These are phyloP conservation scores for Choiromyces venosus DNA, from an alignment of 495 filamentous ascomycete species.

Conservation along the genomic window DNA sequence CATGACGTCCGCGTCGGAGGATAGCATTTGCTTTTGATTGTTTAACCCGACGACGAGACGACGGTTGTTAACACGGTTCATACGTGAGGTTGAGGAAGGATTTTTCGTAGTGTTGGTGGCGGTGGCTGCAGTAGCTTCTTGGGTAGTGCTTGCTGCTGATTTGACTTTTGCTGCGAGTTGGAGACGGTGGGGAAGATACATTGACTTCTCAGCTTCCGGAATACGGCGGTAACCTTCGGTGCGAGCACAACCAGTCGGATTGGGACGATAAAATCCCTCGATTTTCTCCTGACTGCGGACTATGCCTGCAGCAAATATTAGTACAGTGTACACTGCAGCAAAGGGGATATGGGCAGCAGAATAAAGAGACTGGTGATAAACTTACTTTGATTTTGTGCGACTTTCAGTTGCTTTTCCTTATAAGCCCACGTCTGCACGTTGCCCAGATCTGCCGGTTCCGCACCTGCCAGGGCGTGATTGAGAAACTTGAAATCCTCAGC, in stretches of 20 bases:
- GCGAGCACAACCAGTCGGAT: constrained; percentile 73
- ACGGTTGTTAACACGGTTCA: constrained; percentile 90
- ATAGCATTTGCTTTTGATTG: constrained; percentile 81
- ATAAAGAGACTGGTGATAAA: constrained; percentile 31
- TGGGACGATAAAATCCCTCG: constrained; percentile 85
- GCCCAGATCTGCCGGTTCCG: constrained; percentile 52
- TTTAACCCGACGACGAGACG: constrained; percentile 90
- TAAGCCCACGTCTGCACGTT: constrained; percentile 76
- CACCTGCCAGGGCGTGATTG: constrained; percentile 49
- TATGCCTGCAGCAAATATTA: constrained; percentile 44
- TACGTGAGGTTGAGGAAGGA: constrained; percentile 60
- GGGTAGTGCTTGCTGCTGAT: constrained; percentile 62
- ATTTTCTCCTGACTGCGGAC: constrained; percentile 57
- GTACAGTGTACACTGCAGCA: constrained; percentile 15
- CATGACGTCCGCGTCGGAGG: constrained; percentile 78
- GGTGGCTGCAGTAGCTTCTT: constrained; percentile 20
- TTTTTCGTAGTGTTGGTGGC: constrained; percentile 29
- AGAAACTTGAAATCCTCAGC: constrained; percentile 67
- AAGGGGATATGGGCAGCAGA: constrained; percentile 15
- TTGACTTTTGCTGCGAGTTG: constrained; percentile 77
- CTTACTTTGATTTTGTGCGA: constrained; percentile 49
- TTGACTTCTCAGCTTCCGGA: constrained; percentile 91
- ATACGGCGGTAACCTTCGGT: constrained; percentile 94
- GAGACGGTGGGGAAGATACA: constrained; percentile 95
- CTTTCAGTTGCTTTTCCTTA: constrained; percentile 83